Evolutionary conservation across 768 basidiomycete genomes (phyloP), one percentile per base, ranked within the genome.

Genomic region (Trametes gibbosa): DNA sequence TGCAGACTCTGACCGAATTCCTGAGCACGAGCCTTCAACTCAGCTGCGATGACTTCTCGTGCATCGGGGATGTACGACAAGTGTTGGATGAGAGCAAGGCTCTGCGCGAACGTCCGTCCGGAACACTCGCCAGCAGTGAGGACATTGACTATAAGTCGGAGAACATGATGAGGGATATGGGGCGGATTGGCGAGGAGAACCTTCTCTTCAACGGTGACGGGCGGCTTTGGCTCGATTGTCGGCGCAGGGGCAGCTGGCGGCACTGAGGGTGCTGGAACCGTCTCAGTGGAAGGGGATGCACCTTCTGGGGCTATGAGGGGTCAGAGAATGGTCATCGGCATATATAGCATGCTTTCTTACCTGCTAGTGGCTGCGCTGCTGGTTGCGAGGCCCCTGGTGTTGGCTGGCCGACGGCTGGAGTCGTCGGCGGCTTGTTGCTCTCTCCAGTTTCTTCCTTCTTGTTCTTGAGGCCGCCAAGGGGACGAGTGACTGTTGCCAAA

Each of bases 51-150:
- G 42, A 90, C 84, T 53, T 95, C 92, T 42, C 92, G 86, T 8
- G 90, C 91, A 57, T 92, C 92, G 6, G 92, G 89, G 59, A 98
- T 84, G 72, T 84, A 83, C 0, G 95, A 95, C 21, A 98, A 77
- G 68, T 99, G 87, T 72, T 96, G 93, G 57, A 99, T 98, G 34
- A 98, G 82, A 17, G 87, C 81, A 42, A 98, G 79, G 40, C 92
- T 95, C 69, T 95, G 87, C 65, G 94, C 89, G 83, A 99, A 99
- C n/a, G 95, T 97, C 32, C 90, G 82, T 42, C 89, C 91, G 23
- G 95, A 94, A 69, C 96, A 98, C 77, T 99, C 97, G 43, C 97
- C 97, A 19, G 89, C 81, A n/a, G 97, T 98, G 62, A 99, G 78
- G 65, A 98, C 94, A 72, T 98, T 98, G 70, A 97, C 94, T 60